Evolutionary conservation across 2,329 filamentous ascomycete genomes (phyloP), one percentile per base, ranked within the genome.

Genomic region (Madurella mycetomatis): DNA sequence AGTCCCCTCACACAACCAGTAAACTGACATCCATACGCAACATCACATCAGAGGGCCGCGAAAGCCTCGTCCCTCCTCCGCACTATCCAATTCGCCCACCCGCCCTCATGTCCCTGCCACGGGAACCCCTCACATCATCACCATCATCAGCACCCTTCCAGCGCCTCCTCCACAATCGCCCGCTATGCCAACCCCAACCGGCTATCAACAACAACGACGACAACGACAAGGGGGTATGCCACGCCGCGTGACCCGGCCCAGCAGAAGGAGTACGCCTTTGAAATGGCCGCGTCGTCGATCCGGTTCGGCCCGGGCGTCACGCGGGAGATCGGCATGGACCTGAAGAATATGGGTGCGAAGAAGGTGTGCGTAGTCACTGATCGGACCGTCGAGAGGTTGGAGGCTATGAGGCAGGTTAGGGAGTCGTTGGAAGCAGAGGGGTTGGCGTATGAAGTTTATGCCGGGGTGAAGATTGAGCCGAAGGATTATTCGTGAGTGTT

Each of bases 291-390:
- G 1, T 95, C 90, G 1, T 90, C 87, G 30, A 96, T 99, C 66
- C 85, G 94, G 12, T 99, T 97, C 65, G 94, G 94, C 0, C 90
- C 90, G 0, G 94, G 94, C 5, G 88, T 87, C 53, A 99, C 94
- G 19, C 90, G 90, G 71, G 94, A 99, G 72, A 91, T 99, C 17
- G 94, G 94, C 60, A 97, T 97, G 94, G 94, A 99, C 72, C 86
- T 97, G 63, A 87, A 85, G 73, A 97, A 99, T 69, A 80, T 99
- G 78, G 88, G 88, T 13, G 85, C 87, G 7, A 88, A 90, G 75
- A 85, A 85, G 43, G 92, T 99, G 54, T 89, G 90, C 68, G 89
- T 99, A 5, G 91, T 99, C 15, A 99, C 94, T 15, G 94, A 99
- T 68, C 72, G 76, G 49, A 95, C 84, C 25, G 90, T 99, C 15